Conservation (phyloP, 2,329 filamentous ascomycete species). For the Penicillium digitatum region DNA sequence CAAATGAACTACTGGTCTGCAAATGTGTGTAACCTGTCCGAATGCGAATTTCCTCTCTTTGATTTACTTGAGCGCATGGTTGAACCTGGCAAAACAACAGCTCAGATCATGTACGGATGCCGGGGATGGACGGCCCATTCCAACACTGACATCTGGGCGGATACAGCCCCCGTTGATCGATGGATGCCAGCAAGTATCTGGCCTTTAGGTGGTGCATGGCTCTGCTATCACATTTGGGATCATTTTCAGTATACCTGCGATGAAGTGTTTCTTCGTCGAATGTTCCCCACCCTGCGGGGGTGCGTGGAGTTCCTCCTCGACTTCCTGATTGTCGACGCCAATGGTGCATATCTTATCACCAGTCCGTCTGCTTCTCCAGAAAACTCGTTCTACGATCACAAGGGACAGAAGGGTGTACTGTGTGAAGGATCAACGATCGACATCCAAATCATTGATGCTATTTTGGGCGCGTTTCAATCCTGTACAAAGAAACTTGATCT, state of each 20-base stretch:
- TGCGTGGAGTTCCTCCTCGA: constrained; percentile 31
- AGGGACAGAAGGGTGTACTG: constrained; percentile 21
- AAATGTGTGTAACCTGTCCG: constrained; percentile 50
- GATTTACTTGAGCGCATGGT: constrained; percentile 39
- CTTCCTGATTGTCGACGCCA: constrained; percentile 26
- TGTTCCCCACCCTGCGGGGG: constrained; percentile 27
- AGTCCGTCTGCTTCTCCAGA: constrained; percentile 31
- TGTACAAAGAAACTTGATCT: constrained; percentile 8
- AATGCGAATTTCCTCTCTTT: constrained; percentile 44
- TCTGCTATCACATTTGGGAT: constrained; percentile 59
- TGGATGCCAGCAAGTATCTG: constrained; percentile 41
- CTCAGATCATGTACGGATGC: constrained; percentile 52
- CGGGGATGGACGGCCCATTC: constrained; percentile 56
- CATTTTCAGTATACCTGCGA: constrained; percentile 51
- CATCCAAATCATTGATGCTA: constrained; percentile 42
- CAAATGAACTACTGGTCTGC: constrained; percentile 61
- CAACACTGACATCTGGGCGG: constrained; percentile 58
- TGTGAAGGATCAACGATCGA: constrained; percentile 49
- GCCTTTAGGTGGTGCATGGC: constrained; percentile 53
- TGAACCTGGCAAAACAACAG: constrained; percentile 48
- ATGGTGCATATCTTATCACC: constrained; percentile 24
- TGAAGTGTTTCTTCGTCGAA: constrained; percentile 16
- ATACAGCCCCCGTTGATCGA: constrained; percentile 50
- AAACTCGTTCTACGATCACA: constrained; percentile 27
- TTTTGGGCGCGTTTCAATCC: constrained; percentile 36